Conservation (phyloP, 1,284 basidiomycete genomes). For the Anthracocystis setariae region DNA sequence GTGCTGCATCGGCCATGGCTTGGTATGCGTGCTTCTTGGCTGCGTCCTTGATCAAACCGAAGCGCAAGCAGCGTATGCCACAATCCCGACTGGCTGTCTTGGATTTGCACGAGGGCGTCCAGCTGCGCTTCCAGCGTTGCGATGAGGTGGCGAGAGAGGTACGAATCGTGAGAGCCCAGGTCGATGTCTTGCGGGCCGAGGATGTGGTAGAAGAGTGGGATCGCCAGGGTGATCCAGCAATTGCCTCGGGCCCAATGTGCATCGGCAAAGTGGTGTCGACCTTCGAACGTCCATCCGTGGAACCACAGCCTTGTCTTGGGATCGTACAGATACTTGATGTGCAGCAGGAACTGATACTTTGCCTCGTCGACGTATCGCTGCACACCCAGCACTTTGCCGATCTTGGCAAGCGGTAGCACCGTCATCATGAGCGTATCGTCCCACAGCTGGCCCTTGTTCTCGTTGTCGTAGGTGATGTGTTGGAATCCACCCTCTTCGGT, state of each 20-base stretch:
- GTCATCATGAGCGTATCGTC: conserved; percentile 77
- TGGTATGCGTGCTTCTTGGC: conserved; percentile 70
- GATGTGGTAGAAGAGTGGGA: conserved; percentile 75
- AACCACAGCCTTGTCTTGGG: conserved; percentile 72
- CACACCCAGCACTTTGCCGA: conserved; percentile 73
- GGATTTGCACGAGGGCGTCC: conserved; percentile 72
- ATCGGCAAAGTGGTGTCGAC: conserved; percentile 72
- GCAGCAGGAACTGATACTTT: conserved; percentile 74
- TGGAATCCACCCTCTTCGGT: conserved; percentile 75
- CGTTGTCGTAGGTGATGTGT: conserved; percentile 73
- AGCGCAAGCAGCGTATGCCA: conserved; percentile 76
- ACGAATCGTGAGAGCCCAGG: conserved; percentile 11
- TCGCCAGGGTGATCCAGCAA: conserved; percentile 76
- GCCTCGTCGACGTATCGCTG: conserved; percentile 75
- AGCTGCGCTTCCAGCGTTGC: conserved; percentile 72
- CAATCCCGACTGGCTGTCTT: conserved; percentile 72
- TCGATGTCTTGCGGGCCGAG: conserved; percentile 30
- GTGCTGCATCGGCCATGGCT: conserved; percentile 71
- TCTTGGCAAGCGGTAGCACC: conserved; percentile 74
- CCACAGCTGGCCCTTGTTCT: conserved; percentile 75
- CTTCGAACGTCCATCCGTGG: conserved; percentile 73
- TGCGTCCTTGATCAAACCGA: conserved; percentile 70
- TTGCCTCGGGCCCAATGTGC: conserved; percentile 76
- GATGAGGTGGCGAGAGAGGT: conserved; percentile 69
- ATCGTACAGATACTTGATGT: conserved; percentile 73